These are phyloP conservation scores for Drosera capensis DNA, from an alignment of 148 eudicot genomes.

Conservation along the genomic window DNA sequence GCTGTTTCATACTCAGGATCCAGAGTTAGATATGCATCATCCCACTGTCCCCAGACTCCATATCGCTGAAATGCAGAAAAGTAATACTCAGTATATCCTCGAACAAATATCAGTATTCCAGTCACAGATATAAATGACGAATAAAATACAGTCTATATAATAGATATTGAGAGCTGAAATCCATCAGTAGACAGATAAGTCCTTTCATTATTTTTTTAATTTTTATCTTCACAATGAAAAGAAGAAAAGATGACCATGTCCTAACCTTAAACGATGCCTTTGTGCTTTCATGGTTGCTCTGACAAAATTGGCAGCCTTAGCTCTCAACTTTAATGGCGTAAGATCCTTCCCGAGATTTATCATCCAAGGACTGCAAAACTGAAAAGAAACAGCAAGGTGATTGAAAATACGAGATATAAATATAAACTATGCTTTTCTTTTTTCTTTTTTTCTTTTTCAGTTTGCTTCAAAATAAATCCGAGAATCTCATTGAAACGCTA, in stretches of 20 bases:
- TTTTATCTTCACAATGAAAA: no score
- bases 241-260: background rate
- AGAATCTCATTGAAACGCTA: no score
- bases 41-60: constrained; percentile 97
- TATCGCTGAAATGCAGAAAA: constrained; percentile 32
- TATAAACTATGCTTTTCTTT: no score
- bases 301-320: constrained; percentile 90
- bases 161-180: no score
- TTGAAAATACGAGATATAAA: constrained; percentile 6
- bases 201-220: no score
- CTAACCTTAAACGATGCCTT: constrained; percentile 78
- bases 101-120: background rate
- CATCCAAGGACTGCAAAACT: constrained; percentile 88
- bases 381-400: constrained; percentile 3
- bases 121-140: background rate
- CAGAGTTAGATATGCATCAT: constrained; percentile 73
- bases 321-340: constrained; percentile 80
- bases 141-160: no score
- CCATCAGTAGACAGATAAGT: no score
- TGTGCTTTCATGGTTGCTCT: constrained; percentile 82
- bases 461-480: constrained; percentile 3
- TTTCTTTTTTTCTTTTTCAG: no score
- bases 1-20: constrained; percentile 96
- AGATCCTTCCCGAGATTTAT: constrained; percentile 80
- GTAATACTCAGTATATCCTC: background rate